Conservation (phyloP, 805 yeast species). For the Tanozyma kutaoensis region DNA sequence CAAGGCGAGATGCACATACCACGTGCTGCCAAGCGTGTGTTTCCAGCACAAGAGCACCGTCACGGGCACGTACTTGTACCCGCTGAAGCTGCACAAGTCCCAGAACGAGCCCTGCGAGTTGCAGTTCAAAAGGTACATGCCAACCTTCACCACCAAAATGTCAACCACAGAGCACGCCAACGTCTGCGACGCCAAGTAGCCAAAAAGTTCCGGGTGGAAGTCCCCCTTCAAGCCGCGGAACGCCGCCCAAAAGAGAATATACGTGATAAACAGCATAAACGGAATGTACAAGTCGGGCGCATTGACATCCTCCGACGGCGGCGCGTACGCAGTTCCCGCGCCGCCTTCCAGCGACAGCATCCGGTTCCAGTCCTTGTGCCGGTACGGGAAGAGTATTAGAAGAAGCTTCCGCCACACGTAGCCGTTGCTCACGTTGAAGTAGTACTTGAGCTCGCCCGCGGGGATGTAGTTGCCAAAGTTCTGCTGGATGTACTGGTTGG, state of each 20-base stretch:
- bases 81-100: slow-evolving; percentile 82
- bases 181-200: slow-evolving; percentile 76
- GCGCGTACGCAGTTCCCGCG: slow-evolving; percentile 33
- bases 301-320: slow-evolving; percentile 78
- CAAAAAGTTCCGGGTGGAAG: slow-evolving; percentile 88
- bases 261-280: slow-evolving; percentile 82
- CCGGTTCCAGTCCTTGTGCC: slow-evolving; percentile 75
- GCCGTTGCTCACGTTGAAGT: slow-evolving; percentile 82
- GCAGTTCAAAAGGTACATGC: slow-evolving; percentile 68
- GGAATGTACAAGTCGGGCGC: slow-evolving; percentile 97
- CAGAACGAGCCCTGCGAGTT: slow-evolving; percentile 47
- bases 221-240: slow-evolving; percentile 73
- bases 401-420: slow-evolving; percentile 68
- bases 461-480: slow-evolving; percentile 44
- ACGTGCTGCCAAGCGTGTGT: slow-evolving; percentile 23
- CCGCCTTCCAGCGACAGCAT: slow-evolving; percentile 12
- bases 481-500: slow-evolving; percentile 67
- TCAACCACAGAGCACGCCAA: slow-evolving; percentile 74
- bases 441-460: slow-evolving; percentile 55
- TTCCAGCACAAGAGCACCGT: slow-evolving; percentile 43
- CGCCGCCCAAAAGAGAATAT: slow-evolving; percentile 71
- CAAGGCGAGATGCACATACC: too few relatives aligned
- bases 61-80: slow-evolving; percentile 80
- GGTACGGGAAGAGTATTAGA: slow-evolving; percentile 75
- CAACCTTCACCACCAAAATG: slow-evolving; percentile 60